Evolutionary conservation across 352 stramenopile genomes (phyloP).

Genomic region (Globisporangium alternatum): DNA sequence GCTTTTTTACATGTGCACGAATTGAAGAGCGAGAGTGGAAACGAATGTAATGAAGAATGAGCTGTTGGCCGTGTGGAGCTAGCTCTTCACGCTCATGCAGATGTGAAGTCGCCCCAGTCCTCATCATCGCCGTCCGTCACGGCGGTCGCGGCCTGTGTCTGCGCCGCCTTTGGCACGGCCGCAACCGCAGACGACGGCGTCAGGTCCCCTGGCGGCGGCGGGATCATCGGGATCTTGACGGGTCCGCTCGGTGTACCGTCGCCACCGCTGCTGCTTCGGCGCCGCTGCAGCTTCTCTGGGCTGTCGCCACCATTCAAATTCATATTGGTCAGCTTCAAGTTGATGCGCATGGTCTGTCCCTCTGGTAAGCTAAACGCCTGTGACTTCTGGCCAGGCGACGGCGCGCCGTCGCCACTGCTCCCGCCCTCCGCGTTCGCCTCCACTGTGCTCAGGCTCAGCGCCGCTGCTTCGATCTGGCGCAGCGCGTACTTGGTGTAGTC

Average conservation of each 20-base stretch:
- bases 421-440: slow-evolving; percentile 1
- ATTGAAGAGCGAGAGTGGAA: background rate
- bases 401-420: background rate
- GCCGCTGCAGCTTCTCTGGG: slow-evolving; percentile 22
- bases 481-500: slow-evolving; percentile 82
- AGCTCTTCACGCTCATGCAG: slow-evolving; percentile 30
- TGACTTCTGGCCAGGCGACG: slow-evolving; percentile 27
- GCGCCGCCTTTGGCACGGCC: slow-evolving; percentile 28
- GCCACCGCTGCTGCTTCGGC: slow-evolving; percentile 28
- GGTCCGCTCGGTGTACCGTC: slow-evolving; percentile 24
- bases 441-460: slow-evolving; percentile 14
- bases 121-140: slow-evolving; percentile 46
- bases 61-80: background rate
- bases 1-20: slow-evolving; percentile 1
- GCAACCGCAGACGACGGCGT: slow-evolving; percentile 24
- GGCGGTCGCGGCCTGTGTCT: slow-evolving; percentile 30
- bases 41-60: background rate
- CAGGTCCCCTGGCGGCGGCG: slow-evolving; percentile 43
- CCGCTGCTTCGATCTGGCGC: slow-evolving; percentile 49
- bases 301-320: slow-evolving; percentile 18
- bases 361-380: slow-evolving; percentile 64
- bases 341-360: slow-evolving; percentile 76
- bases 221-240: slow-evolving; percentile 51
- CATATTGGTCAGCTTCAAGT: slow-evolving; percentile 49
- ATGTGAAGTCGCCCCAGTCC: slow-evolving; percentile 85